Percentiles rank a stretch among this genome's conserved stretches.
These are phyloP conservation scores for Monosporascus ibericus DNA, from an alignment of 2,329 filamentous ascomycete genomes.

Conservation along the genomic window DNA sequence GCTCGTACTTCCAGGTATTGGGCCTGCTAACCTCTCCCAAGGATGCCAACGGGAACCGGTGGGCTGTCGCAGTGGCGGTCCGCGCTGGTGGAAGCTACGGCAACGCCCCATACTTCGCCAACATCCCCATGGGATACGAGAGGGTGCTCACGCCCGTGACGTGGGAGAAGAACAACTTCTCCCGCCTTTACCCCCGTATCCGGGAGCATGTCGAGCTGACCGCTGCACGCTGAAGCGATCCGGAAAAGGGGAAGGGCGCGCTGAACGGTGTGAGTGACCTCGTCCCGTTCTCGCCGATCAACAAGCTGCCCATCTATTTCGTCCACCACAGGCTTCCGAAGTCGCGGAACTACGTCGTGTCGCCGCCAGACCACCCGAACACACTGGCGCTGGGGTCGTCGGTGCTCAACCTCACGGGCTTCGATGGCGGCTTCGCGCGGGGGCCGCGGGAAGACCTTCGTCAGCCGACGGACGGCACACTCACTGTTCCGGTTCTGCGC, in stretches of 20 bases:
- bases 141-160: slow-evolving; percentile 5
- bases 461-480: not conserved
- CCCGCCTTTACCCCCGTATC: not conserved
- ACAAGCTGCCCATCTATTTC: not conserved
- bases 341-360: not conserved
- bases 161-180: slow-evolving; percentile 1
- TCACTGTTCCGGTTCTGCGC: not conserved
- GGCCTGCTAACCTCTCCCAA: slow-evolving; percentile 10
- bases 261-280: not conserved
- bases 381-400: not conserved
- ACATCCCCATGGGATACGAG: slow-evolving; percentile 5
- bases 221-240: not conserved
- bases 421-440: not conserved
- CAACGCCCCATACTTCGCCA: not conserved
- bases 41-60: slow-evolving; percentile 11
- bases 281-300: not conserved
- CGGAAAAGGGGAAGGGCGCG: not conserved
- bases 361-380: not conserved
- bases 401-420: not conserved
- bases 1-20: slow-evolving; percentile 9
- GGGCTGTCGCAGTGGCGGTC: slow-evolving; percentile 6
- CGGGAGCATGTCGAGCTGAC: not conserved
- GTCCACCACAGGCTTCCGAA: not conserved
- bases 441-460: not conserved
- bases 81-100: slow-evolving; percentile 4